Evolutionary conservation across 2,329 filamentous ascomycete genomes (phyloP).

Genomic region (Alternaria sp.): DNA sequence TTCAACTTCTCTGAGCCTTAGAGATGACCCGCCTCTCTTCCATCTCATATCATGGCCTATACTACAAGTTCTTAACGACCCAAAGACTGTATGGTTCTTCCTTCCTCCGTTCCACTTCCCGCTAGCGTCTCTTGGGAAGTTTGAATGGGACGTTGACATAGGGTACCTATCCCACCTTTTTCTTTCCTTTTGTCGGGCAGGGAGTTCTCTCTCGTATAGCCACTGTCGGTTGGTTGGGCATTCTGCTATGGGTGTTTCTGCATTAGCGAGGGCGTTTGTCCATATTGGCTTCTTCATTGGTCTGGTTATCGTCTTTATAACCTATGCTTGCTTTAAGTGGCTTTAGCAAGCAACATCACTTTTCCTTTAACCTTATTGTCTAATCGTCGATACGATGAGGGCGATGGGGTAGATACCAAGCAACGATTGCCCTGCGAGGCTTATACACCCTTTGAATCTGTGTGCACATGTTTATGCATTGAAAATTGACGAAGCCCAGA

Average conservation of each 20-base stretch:
- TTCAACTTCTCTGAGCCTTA: constrained; percentile 26
- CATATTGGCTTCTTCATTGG: neutral
- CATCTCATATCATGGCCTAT: neutral
- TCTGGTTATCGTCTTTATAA: neutral
- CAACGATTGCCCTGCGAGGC: constrained; percentile 15
- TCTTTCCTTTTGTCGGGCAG: constrained; percentile 6
- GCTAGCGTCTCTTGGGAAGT: constrained; percentile 13
- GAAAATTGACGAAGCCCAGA: too few relatives aligned
- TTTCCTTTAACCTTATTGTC: neutral
- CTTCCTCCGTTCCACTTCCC: neutral
- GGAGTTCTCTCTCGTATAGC: constrained; percentile 7
- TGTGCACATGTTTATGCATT: neutral
- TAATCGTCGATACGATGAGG: constrained; percentile 2
- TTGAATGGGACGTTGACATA: neutral
- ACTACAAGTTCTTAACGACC: neutral
- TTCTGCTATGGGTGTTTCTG: constrained; percentile 30
- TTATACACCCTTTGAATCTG: neutral
- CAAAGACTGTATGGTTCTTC: neutral
- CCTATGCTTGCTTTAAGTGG: neutral
- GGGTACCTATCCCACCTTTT: neutral
- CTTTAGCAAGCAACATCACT: neutral
- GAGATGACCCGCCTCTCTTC: neutral
- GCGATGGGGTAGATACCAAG: neutral
- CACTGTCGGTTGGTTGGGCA: constrained; percentile 6
- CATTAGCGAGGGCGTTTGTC: constrained; percentile 44